These are phyloP conservation scores for Kregervanrija pseudodelftensis DNA, from an alignment of 805 yeast species.

Conservation along the genomic window DNA sequence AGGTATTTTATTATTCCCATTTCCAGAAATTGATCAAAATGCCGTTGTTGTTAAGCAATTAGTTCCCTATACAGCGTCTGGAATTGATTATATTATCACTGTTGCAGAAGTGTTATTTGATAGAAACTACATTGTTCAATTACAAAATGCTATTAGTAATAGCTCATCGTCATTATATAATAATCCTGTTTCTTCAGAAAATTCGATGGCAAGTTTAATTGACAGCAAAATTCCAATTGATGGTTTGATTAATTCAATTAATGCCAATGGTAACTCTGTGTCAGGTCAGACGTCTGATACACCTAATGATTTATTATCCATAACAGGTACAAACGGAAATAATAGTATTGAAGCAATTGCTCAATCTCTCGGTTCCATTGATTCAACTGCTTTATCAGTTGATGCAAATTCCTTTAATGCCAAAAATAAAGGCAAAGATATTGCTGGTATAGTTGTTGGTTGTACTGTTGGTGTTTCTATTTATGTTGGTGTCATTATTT, in stretches of 20 bases:
- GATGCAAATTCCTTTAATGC: slow-evolving; percentile 3
- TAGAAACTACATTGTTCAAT: slow-evolving; percentile 34
- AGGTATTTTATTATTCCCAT: slow-evolving; percentile 57
- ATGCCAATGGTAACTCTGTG: slow-evolving; percentile 8
- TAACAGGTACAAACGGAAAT: slow-evolving; percentile 2
- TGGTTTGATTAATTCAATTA: slow-evolving; percentile 28
- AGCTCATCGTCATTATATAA: slow-evolving; percentile 52
- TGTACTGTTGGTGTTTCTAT: slow-evolving; percentile 69
- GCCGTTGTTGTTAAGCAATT: slow-evolving; percentile 57
- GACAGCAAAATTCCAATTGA: slow-evolving; percentile 62
- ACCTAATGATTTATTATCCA: not conserved
- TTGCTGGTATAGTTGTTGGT: slow-evolving; percentile 79
- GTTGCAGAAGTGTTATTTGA: slow-evolving; percentile 89
- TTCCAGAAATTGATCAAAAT: slow-evolving; percentile 25
- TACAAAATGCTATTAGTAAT: slow-evolving; percentile 45
- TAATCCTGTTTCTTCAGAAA: slow-evolving; percentile 48
- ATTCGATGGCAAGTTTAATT: slow-evolving; percentile 57
- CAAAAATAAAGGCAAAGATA: slow-evolving; percentile 26
- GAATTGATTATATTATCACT: slow-evolving; percentile 63
- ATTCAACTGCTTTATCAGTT: slow-evolving; percentile 12
- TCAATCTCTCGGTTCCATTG: slow-evolving; percentile 23
- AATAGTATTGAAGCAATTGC: slow-evolving; percentile 5
- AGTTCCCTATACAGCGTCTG: slow-evolving; percentile 62
- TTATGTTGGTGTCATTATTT: slow-evolving; percentile 28
- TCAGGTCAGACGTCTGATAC: slow-evolving; percentile 2